Base-by-base conservation (phyloP, 139 green algal species). In the Diplosphaera chodatii region DNA sequence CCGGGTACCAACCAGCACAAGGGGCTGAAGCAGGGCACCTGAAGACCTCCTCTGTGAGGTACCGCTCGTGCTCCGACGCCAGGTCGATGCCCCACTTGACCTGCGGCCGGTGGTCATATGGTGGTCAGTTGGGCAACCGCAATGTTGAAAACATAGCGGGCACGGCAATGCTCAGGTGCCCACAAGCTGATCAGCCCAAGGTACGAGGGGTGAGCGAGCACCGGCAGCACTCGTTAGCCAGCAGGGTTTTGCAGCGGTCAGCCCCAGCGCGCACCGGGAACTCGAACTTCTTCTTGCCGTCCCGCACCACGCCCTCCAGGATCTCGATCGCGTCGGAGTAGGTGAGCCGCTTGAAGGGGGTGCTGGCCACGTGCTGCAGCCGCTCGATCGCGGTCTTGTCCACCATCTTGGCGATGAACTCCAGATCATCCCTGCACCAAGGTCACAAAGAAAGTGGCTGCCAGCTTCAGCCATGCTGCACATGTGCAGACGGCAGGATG, bases 311-410 rank as follows among this genome's bases (percentile, higher is more conserved):
- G 65, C 91, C 75, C 75, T 95, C 63, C 71, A 98, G 84, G 55
- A 97, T 77, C 64, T 93, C 90, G 18, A 99, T 89, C 27, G 90
- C 93, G 41, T 98, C 91, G 13, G 95, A 98, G 86, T 99, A 99
- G 18, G 83, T 88, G 55, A 94, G 68, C 22, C 93, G 83, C 69
- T 82, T 86, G 81, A 99, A 99, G 31, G 87, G 84, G n/a, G 79
- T 88, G 30, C 67, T 64, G 8, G 88, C 91, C 4, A 98, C 90
- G 27, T 84, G 68, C 71, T 92, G 37, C 76, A 99, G 85, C 40
- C 95, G 82, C 33, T 88, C 83, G 1, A 97, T 80, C 22, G 80
- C 83, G 0, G 55, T 79, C 69, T 86, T 88, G 84, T 99, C 94
- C 16, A 94, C 86, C 82, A 95, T 37, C 27, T 70, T 91, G 71